phyloP scores from a whole-genome alignment of 257 asterid genomes.

The Fraxinus cuspidata region DNA sequence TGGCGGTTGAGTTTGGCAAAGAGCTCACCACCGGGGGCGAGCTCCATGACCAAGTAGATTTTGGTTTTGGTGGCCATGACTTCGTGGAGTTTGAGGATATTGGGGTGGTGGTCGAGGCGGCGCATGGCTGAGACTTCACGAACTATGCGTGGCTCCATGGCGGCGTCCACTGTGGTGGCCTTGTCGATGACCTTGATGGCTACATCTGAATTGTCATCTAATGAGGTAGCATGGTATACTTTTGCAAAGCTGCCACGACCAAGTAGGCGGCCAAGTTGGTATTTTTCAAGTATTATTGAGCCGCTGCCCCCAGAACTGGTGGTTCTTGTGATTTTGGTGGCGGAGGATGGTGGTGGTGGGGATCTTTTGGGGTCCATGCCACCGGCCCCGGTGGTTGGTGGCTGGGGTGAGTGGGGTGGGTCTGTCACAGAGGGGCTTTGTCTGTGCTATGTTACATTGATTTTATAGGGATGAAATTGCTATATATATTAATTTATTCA shows the following conservation, averaged over 20 bases:
- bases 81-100: conserved; percentile 76
- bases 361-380: conserved; percentile 39
- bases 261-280: conserved; percentile 65
- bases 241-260: conserved; percentile 98
- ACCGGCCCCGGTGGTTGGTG: background rate
- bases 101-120: conserved; percentile 74
- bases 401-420: background rate
- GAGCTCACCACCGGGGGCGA: conserved; percentile 89
- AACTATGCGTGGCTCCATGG: conserved; percentile 68
- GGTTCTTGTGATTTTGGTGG: conserved; percentile 42
- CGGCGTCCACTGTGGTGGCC: conserved; percentile 44
- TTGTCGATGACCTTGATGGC: conserved; percentile 81
- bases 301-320: conserved; percentile 55
- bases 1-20: conserved; percentile 53
- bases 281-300: conserved; percentile 62
- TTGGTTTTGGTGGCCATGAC: conserved; percentile 80
- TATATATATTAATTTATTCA: too few species aligned
- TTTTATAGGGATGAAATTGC: background rate
- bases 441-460: background rate
- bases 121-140: conserved; percentile 91
- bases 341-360: conserved; percentile 27
- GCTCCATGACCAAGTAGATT: conserved; percentile 84
- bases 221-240: conserved; percentile 57
- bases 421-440: background rate
- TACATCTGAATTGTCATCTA: conserved; percentile 38